Evolutionary conservation across 345 rosid species (phyloP).

Genomic region (Durio zibethinus): DNA sequence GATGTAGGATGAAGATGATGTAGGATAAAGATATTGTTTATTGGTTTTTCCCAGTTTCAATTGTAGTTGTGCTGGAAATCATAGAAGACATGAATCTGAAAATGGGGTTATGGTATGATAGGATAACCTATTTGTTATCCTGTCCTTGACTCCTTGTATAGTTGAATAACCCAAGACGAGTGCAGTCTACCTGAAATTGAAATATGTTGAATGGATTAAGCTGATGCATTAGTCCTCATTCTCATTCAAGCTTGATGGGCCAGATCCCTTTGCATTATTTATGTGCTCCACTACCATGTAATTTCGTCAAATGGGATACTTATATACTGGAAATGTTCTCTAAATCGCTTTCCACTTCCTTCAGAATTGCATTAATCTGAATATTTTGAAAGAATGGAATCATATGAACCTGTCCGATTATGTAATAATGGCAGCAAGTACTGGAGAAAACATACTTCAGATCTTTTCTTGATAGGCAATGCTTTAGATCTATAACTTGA

Average conservation of each 20-base stretch:
- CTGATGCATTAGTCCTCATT: not conserved
- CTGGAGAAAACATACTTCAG: no score
- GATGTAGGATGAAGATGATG: not conserved
- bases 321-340: not conserved
- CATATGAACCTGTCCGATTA: not conserved
- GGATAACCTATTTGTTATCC: not conserved
- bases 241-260: not conserved
- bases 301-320: not conserved
- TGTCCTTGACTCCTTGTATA: not conserved
- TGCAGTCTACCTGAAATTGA: not conserved
- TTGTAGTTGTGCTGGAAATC: conserved; percentile 3
- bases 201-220: not conserved
- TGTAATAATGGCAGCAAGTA: not conserved
- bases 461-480: not conserved
- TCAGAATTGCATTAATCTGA: not conserved
- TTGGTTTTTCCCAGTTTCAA: not conserved
- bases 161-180: not conserved
- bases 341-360: not conserved
- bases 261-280: not conserved
- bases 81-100: not conserved
- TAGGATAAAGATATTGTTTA: not conserved
- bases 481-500: not conserved
- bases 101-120: not conserved
- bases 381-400: not conserved
- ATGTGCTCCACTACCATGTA: not conserved